Base-by-base conservation (phyloP, 1,139 yeast genomes). In the Pneumocystis wakefieldiae region DNA sequence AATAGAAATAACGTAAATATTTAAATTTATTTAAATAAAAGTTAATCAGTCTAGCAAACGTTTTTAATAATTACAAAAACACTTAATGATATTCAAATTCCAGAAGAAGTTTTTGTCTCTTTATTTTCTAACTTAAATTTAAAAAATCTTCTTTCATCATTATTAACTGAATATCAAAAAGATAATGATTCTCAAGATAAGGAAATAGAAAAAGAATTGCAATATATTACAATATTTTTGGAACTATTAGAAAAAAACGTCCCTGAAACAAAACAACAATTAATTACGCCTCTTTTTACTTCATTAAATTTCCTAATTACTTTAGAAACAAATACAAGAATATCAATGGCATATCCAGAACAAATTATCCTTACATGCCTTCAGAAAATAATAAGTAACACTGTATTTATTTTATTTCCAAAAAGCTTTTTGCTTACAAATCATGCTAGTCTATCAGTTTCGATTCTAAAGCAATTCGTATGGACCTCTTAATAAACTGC, bases 281-380 rank as follows among this genome's bases (percentile, higher is more conserved):
- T 81, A 80, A 60, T 80, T 81, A 69, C 74, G 6, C 72, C 70
- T 41, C 68, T 77, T 41, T 89, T 94, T 75, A 82, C 81, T 67
- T 80, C 88, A 59, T 79, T 92, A 62, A 86, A 94, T 62, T 97
- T 92, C 72, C 79, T 91, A 69, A 90, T 91, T 71, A 84, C 94
- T 57, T 78, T 92, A 64, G 96, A 96, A 62, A 84, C 84, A 67
- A 97, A 91, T 72, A 95, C 96, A 48, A 88, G 89, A 66, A 78
- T 92, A 66, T 96, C 98, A 8, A 92, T 91, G 4, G 78, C 87
- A 61, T 92, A 91, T 70, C 86, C 95, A 1, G 96, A 92, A 74
- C 97, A 92, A 73, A 83, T 92, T 0, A 77, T 92, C 68, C 95
- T 97, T 1, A 82, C 88, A 62, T 87, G 96, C 74, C 85, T 92